phyloP scores from a whole-genome alignment of 345 rosid species.

The Lepidium aucheri region DNA sequence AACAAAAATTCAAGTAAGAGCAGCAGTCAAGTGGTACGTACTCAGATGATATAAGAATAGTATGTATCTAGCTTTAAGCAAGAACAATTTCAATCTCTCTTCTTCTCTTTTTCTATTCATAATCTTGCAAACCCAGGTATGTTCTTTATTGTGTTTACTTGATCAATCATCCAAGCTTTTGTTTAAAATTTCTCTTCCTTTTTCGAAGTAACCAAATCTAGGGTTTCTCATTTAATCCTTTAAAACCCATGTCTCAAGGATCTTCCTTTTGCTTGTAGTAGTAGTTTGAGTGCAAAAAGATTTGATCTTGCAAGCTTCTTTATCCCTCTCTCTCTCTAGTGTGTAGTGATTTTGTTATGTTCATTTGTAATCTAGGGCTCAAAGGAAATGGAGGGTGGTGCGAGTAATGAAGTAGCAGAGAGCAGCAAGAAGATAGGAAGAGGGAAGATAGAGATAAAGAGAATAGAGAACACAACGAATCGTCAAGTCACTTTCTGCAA shows the following conservation, averaged over 20 bases:
- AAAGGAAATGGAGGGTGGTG: conserved; percentile 17
- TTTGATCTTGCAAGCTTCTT: neutral
- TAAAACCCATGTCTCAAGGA: neutral
- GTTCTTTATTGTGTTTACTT: neutral
- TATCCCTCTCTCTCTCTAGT: neutral
- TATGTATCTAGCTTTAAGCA: conserved; percentile 14
- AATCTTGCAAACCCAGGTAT: conserved; percentile 6
- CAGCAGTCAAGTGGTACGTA: conserved; percentile 34
- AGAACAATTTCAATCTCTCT: conserved; percentile 9
- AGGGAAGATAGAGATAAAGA: conserved; percentile 75
- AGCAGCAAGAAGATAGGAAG: conserved; percentile 58
- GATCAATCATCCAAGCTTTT: neutral
- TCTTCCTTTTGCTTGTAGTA: neutral
- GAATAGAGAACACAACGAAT: conserved; percentile 75
- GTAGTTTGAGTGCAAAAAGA: neutral
- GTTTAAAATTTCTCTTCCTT: neutral
- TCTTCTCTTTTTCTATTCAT: conserved; percentile 5
- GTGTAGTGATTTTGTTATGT: neutral
- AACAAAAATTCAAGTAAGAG: conserved; percentile 18
- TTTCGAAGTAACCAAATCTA: neutral
- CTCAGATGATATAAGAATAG: conserved; percentile 25
- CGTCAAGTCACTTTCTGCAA: conserved; percentile 89
- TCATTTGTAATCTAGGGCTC: neutral
- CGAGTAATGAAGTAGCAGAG: conserved; percentile 35
- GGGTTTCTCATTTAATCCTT: neutral